phyloP scores from a whole-genome alignment of 2,329 filamentous ascomycete species.

The Thyridium curvatum region DNA sequence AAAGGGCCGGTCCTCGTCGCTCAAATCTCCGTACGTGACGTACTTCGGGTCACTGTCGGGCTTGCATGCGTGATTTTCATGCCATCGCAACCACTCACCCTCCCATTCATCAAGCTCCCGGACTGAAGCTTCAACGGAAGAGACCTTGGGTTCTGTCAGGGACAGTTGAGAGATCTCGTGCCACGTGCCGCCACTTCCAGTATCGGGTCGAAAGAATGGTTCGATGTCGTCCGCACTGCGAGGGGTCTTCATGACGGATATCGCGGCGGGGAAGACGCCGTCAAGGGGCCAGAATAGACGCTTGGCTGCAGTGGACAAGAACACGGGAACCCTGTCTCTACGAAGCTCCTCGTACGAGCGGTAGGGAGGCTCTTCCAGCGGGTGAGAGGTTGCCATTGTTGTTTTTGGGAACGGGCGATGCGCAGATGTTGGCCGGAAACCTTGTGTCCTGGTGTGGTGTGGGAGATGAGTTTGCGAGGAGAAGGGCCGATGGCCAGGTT shows the following conservation, averaged over 20 bases:
- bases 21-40: too few relatives aligned
- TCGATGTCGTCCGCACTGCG: conserved; percentile 11
- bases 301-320: conserved; percentile 9
- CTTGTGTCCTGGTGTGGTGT: too few relatives aligned
- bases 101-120: conserved; percentile 3
- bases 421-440: too few relatives aligned
- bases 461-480: too few relatives aligned
- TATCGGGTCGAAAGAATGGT: conserved; percentile 13
- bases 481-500: too few relatives aligned
- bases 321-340: conserved; percentile 4
- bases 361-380: conserved; percentile 9
- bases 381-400: too few relatives aligned
- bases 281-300: conserved; percentile 17
- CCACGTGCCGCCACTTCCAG: conserved; percentile 5
- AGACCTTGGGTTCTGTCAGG: conserved; percentile 4
- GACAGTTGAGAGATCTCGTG: conserved; percentile 4
- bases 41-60: neutral
- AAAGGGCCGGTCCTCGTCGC: conserved; percentile 1
- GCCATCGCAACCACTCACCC: conserved; percentile 1
- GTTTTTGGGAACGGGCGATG: too few relatives aligned
- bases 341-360: conserved; percentile 12
- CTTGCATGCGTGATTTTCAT: neutral
- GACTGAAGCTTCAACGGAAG: conserved; percentile 6
- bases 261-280: conserved; percentile 13
- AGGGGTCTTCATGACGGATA: conserved; percentile 15